A percentile compares a stretch with the other conserved stretches of the same genome.
Evolutionary conservation across 805 yeast genomes (phyloP).

Genomic region (Ogataea thermomethanolica): DNA sequence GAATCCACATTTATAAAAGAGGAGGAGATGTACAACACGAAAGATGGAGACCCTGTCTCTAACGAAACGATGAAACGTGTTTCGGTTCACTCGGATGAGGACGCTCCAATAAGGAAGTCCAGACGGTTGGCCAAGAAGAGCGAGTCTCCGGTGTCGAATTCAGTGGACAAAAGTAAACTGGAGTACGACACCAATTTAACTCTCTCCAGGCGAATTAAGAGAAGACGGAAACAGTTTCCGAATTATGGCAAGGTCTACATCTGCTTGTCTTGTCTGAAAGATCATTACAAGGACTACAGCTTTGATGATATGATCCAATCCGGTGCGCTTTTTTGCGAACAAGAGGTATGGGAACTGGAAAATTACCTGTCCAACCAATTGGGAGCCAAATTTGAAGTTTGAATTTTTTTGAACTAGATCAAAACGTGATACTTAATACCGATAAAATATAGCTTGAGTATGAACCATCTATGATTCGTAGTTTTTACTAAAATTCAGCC

Average conservation of each 20-base stretch:
- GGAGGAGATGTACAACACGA: constrained; percentile 22
- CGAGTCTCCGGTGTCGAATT: constrained; percentile 5
- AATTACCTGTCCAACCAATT: constrained; percentile 10
- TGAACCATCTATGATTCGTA: neutral
- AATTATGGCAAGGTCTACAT: constrained; percentile 27
- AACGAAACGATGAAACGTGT: constrained; percentile 19
- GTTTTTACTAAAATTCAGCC: neutral
- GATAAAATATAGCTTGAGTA: constrained; percentile 4
- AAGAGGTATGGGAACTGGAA: constrained; percentile 16
- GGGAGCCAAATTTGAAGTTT: constrained; percentile 16
- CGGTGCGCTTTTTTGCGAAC: constrained; percentile 11
- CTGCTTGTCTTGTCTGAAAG: constrained; percentile 25
- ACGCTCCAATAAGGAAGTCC: constrained; percentile 28
- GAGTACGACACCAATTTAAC: constrained; percentile 6
- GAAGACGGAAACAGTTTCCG: constrained; percentile 21
- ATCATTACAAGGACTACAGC: constrained; percentile 3
- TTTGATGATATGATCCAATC: constrained; percentile 6
- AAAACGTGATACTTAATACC: constrained; percentile 5
- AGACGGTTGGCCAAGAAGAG: constrained; percentile 32
- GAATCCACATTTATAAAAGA: constrained; percentile 17
- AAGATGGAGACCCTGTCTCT: neutral
- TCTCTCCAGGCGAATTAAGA: constrained; percentile 19
- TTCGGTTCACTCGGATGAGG: constrained; percentile 4
- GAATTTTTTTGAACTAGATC: constrained; percentile 2
- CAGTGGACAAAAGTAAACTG: neutral